These are phyloP conservation scores for Calonectria hongkongensis DNA, from an alignment of 2,329 filamentous ascomycete genomes.

Conservation along the genomic window DNA sequence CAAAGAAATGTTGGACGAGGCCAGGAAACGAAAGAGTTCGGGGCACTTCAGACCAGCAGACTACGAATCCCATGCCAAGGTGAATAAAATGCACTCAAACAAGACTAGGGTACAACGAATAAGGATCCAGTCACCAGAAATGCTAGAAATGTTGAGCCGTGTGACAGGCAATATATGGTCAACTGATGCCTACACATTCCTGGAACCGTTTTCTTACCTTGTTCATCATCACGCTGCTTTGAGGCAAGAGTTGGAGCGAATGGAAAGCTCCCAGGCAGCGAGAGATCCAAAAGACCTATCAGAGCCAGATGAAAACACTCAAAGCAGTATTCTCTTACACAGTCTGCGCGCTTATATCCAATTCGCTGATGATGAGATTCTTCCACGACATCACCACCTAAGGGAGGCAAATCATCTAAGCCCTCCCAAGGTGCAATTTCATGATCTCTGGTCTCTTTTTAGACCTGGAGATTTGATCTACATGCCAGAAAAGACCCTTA, in stretches of 20 bases:
- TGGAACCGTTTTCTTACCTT: conserved; percentile 27
- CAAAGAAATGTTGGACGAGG: conserved; percentile 20
- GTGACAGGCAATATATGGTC: conserved; percentile 22
- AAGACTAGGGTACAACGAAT: conserved; percentile 2
- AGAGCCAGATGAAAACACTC: no score
- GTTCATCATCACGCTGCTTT: conserved; percentile 17
- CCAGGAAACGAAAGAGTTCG: not conserved
- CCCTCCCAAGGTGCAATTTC: conserved; percentile 8
- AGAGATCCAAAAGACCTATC: not conserved
- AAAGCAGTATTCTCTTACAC: not conserved
- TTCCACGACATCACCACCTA: not conserved
- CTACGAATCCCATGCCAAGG: not conserved
- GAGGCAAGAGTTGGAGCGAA: not conserved
- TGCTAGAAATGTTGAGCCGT: not conserved
- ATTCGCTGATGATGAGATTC: not conserved
- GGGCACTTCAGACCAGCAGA: not conserved
- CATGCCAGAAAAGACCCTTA: conserved; percentile 14
- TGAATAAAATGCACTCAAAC: not conserved
- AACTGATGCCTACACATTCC: conserved; percentile 22
- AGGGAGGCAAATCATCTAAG: not conserved
- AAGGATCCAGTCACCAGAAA: conserved; percentile 1
- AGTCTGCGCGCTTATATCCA: conserved; percentile 13
- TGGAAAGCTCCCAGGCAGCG: not conserved
- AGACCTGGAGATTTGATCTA: conserved; percentile 27
- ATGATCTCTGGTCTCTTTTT: conserved; percentile 31